Evolutionary conservation across 2,329 filamentous ascomycete species (phyloP).

Genomic region (Trichophyton benhamiae): DNA sequence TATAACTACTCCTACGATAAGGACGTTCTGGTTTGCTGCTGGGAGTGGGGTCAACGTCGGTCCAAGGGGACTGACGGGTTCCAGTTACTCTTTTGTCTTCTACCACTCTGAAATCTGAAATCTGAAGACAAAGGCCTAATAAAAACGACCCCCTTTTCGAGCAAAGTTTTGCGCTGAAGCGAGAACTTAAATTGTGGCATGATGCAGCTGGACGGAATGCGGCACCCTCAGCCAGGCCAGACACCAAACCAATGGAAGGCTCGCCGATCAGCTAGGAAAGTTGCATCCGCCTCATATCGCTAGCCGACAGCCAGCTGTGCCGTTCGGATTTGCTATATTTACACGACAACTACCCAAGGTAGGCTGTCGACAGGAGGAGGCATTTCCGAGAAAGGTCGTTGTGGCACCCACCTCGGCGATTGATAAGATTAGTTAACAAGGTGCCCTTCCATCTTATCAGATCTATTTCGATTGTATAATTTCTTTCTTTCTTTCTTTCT

Average conservation of each 20-base stretch:
- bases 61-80: neutral
- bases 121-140: no score
- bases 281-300: neutral
- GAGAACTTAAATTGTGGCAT: neutral
- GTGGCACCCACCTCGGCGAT: neutral
- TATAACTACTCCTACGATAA: neutral
- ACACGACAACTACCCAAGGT: neutral
- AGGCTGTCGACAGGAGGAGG: neutral
- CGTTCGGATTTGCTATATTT: neutral
- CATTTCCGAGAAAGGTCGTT: neutral
- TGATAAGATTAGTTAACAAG: conserved; percentile 5
- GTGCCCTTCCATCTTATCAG: conserved; percentile 6
- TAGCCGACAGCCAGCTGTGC: neutral
- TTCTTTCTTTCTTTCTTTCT: neutral
- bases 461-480: neutral
- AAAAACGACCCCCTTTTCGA: neutral
- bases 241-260: neutral
- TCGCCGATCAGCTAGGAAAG: neutral
- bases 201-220: neutral
- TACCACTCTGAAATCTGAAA: no score
- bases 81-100: no score
- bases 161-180: neutral
- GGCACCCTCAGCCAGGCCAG: neutral
- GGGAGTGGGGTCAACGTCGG: neutral
- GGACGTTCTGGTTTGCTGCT: no score